Percentiles rank a stretch among this genome's conserved stretches.
Evolutionary conservation across 140 eudicot genomes (phyloP).

Genomic region (Ambrosia hybrid): DNA sequence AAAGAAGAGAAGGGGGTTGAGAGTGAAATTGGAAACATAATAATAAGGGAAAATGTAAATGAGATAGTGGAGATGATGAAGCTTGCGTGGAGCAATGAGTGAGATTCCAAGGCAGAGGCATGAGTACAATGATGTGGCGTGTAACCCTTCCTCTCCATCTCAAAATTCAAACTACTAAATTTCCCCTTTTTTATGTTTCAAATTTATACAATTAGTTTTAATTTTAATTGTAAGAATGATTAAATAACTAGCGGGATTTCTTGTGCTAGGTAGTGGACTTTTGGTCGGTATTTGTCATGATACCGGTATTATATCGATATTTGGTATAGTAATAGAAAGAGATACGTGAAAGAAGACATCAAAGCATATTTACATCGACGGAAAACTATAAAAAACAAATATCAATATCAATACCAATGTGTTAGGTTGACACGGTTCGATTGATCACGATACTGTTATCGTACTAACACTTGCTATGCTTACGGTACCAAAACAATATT

Average conservation of each 20-base stretch:
- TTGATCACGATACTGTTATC: too few relatives aligned
- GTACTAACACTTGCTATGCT: too few relatives aligned
- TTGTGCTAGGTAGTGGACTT: not conserved
- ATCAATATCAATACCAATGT: too few relatives aligned
- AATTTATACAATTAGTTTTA: not conserved
- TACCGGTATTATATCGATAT: too few relatives aligned
- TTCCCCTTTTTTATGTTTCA: not conserved
- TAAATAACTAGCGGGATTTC: not conserved
- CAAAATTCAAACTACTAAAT: not conserved
- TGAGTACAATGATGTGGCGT: slow-evolving; percentile 37
- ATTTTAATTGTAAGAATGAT: not conserved
- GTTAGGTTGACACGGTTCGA: too few relatives aligned
- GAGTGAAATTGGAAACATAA: slow-evolving; percentile 22
- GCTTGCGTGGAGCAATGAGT: slow-evolving; percentile 35
- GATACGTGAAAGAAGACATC: too few relatives aligned
- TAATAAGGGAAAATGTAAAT: slow-evolving; percentile 26
- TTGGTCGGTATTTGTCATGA: too few relatives aligned
- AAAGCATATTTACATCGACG: too few relatives aligned
- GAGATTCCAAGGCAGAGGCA: slow-evolving; percentile 34
- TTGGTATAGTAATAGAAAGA: too few relatives aligned
- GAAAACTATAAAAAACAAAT: too few relatives aligned
- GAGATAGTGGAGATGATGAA: slow-evolving; percentile 30
- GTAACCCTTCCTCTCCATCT: slow-evolving; percentile 17
- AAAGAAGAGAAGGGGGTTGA: not conserved
- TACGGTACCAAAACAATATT: too few relatives aligned